A percentile compares a stretch with the other conserved stretches of the same genome.
These are phyloP conservation scores for Rosa chinensis DNA, from an alignment of 306 rosid species.

Conservation along the genomic window DNA sequence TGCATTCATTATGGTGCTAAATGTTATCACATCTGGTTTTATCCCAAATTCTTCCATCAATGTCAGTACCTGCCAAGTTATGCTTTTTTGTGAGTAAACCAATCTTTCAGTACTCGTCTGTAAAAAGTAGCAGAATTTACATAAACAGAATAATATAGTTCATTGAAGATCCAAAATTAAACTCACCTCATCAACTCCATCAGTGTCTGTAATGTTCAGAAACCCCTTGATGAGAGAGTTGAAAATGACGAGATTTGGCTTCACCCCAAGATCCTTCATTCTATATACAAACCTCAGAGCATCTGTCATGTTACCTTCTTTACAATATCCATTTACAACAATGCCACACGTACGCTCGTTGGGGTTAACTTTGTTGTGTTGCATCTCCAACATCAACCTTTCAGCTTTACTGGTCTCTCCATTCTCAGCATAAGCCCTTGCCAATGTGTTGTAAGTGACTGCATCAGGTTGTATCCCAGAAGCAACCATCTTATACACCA, in stretches of 20 bases:
- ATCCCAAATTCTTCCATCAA: conserved; percentile 89
- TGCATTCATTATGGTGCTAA: conserved; percentile 93
- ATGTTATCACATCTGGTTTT: conserved; percentile 90
- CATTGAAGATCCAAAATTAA: not conserved
- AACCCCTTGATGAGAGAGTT: conserved; percentile 91
- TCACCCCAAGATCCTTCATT: conserved; percentile 78
- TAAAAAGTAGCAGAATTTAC: not conserved
- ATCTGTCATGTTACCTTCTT: conserved; percentile 78
- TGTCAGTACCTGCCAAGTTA: conserved; percentile 73
- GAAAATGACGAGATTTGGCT: conserved; percentile 75
- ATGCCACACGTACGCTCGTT: conserved; percentile 92
- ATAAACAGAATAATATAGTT: not conserved
- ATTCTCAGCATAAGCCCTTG: conserved; percentile 81
- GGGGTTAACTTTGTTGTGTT: conserved; percentile 53
- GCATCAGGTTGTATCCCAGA: conserved; percentile 79
- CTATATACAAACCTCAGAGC: conserved; percentile 77
- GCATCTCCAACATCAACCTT: conserved; percentile 68
- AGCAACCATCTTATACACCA: conserved; percentile 67
- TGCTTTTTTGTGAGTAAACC: conserved; percentile 3
- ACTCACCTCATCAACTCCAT: conserved; percentile 76
- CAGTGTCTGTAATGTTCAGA: conserved; percentile 62
- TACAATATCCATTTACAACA: conserved; percentile 75
- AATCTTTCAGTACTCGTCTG: too few relatives aligned
- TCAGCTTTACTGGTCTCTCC: conserved; percentile 75
- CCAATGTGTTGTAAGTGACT: conserved; percentile 85